These are phyloP conservation scores for Cystofilobasidium bisporidii DNA, from an alignment of 768 basidiomycete species.

Conservation along the genomic window DNA sequence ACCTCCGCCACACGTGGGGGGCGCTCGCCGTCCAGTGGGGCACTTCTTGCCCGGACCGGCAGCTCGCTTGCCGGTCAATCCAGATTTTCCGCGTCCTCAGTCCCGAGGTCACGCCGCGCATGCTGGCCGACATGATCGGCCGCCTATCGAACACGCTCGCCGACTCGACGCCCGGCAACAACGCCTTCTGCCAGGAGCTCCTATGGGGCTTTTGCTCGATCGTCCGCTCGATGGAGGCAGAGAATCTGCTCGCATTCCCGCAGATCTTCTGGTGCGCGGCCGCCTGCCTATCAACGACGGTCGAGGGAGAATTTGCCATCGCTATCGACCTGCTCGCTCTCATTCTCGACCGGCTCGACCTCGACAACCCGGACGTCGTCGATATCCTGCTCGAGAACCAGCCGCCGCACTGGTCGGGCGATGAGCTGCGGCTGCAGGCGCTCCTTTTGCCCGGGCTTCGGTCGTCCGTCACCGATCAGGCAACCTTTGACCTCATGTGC, in stretches of 20 bases:
- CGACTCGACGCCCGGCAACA: slow-evolving; percentile 63
- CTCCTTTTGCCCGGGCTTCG: slow-evolving; percentile 66
- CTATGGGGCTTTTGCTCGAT: slow-evolving; percentile 53
- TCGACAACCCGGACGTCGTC: slow-evolving; percentile 58
- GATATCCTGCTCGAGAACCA: slow-evolving; percentile 59
- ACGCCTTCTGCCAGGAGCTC: slow-evolving; percentile 73
- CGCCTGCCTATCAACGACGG: slow-evolving; percentile 71
- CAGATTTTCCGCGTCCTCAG: slow-evolving; percentile 78
- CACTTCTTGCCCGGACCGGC: slow-evolving; percentile 74
- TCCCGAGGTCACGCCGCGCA: slow-evolving; percentile 58
- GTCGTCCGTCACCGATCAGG: slow-evolving; percentile 58
- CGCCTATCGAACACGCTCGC: slow-evolving; percentile 76
- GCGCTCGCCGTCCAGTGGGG: slow-evolving; percentile 72
- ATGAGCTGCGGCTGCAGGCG: slow-evolving; percentile 55
- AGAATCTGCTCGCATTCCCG: slow-evolving; percentile 54
- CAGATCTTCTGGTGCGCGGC: slow-evolving; percentile 79
- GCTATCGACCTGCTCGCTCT: slow-evolving; percentile 56
- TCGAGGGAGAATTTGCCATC: slow-evolving; percentile 67
- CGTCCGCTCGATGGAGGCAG: slow-evolving; percentile 50
- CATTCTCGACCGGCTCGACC: slow-evolving; percentile 58
- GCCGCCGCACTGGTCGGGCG: slow-evolving; percentile 61
- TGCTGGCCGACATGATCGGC: slow-evolving; percentile 69
- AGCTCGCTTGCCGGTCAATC: slow-evolving; percentile 74
- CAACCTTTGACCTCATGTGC: slow-evolving; percentile 61
- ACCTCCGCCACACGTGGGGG: slow-evolving; percentile 67